Evolutionary conservation across 495 filamentous ascomycete genomes (phyloP), one percentile per base, ranked within the genome.

Genomic region (Letharia columbiana): DNA sequence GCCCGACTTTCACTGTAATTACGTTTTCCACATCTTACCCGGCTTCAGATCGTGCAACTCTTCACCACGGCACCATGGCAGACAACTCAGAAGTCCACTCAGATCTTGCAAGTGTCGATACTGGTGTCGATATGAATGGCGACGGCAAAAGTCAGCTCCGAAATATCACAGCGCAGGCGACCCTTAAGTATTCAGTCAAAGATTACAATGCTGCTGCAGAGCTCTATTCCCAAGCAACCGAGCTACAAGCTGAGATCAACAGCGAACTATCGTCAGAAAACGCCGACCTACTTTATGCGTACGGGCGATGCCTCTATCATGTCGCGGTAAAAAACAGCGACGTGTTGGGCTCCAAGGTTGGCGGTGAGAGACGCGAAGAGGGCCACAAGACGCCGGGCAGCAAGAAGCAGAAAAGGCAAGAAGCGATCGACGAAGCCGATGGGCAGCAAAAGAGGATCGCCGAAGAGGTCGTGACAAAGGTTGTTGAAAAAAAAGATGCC

Each of bases 241-340:
- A 94, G 73, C 79, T 97, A 66, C 94, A 99, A 73, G 91, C 90
- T 61, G 84, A 89, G 74, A 80, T 96, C 73, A 91, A 97, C 77
- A 94, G 93, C 72, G 95, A 98, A 76, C 84, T 95, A 80, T 87
- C 86, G 56, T 83, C 90, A 8, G 86, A 89, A 42, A 98, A 99
- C 69, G 93, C 92, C 20, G 92, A 96, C 71, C 80, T 99, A 40
- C 85, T 98, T 20, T 99, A 91, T 75, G 83, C 88, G 62, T 99
- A 99, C 77, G 94, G 95, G 23, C 89, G 92, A 71, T 88, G 89
- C 50, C 81, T 98, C 20, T 96, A 94, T 81, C 89, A 93, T 72
- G 89, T 96, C 65, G 94, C 92, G 28, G 88, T 97, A 69, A 88
- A 84, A 75, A 96, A 94, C 73, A 96, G 91, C 72, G 93, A 97